These are phyloP conservation scores for Fusarium sp. DNA, from an alignment of 2,329 filamentous ascomycete genomes.

Conservation along the genomic window DNA sequence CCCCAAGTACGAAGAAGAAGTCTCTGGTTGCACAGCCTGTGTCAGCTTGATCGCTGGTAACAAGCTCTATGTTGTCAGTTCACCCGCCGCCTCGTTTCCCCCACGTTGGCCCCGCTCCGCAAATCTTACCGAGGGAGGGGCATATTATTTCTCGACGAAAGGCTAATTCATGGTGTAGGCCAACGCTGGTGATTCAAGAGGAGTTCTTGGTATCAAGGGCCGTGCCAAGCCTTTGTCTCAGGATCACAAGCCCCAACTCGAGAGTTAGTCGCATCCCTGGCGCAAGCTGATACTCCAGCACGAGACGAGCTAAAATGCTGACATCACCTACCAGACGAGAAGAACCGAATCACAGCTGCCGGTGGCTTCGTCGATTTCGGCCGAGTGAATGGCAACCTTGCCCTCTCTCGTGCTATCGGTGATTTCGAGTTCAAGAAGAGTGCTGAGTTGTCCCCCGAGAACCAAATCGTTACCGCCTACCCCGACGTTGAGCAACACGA, in stretches of 20 bases:
- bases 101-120: constrained; percentile 33
- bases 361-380: constrained; percentile 99
- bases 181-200: constrained; percentile 96
- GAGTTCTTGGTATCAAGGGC: constrained; percentile 95
- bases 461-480: constrained; percentile 97
- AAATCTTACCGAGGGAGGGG: constrained; percentile 36
- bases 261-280: constrained; percentile 73
- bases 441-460: constrained; percentile 95
- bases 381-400: constrained; percentile 97
- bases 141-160: constrained; percentile 19
- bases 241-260: constrained; percentile 98
- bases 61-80: constrained; percentile 94
- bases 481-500: constrained; percentile 95
- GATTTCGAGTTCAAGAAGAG: constrained; percentile 99
- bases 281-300: constrained; percentile 28
- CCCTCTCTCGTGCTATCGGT: constrained; percentile 95
- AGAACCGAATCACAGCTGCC: constrained; percentile 93
- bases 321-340: constrained; percentile 77
- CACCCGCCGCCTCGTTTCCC: constrained; percentile 27
- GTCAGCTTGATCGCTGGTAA: constrained; percentile 90
- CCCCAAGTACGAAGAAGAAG: constrained; percentile 96
- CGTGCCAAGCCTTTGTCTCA: constrained; percentile 98
- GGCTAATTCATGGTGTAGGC: constrained; percentile 70
- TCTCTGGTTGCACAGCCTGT: constrained; percentile 96
- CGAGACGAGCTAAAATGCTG: constrained; percentile 31